Base-by-base conservation (phyloP, 345 rosid genomes). In the Corchorus capsularis region DNA sequence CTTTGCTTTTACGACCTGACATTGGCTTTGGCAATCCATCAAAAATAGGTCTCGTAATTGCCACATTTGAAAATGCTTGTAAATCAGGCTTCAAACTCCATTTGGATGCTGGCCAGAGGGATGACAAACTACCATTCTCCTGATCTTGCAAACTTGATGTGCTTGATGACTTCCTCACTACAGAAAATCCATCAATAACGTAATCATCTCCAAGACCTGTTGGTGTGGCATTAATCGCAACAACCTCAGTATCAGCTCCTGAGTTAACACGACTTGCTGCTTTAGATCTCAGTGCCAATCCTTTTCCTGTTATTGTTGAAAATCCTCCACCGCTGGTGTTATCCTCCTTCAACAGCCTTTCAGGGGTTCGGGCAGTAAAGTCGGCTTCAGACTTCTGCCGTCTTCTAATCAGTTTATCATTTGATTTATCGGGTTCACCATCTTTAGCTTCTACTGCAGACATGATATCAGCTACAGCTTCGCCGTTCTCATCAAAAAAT, bases 1-100 rank as follows among this genome's bases (percentile, higher is more conserved):
- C 84, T 84, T 93, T 91, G 87, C 79, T 85, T 80, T 82, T 86
- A 74, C 93, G 78, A 55, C 86, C 90, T n/a, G 89, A 78, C 82
- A 87, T 77, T 49, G 94, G 94, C 79, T 82, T 89, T 6, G 94
- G 91, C 71, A 94, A 82, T 35, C 97, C 95, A 71, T 91, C 97
- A 73, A 94, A 88, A 62, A 93, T 91, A 14, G 98, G 91, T 74
- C 81, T 87, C 0, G 87, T 49, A 14, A 90, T 87, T 72, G 88
- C 86, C 34, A 80, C 86, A 1, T 77, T 75, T 45, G 93, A 81
- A 19, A 90, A 80, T 61, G 84, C 86, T 61, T 83, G 93, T 69
- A 91, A 77, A 71, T 92, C 97, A 6, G 89, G 80, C 77, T 83
- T 92, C 83, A 91, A 71, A 49, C 77, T 86, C 95, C 96, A 81